These are phyloP conservation scores for Magnaporthiopsis rhizophila DNA, from an alignment of 2,329 filamentous ascomycete genomes.

Conservation along the genomic window DNA sequence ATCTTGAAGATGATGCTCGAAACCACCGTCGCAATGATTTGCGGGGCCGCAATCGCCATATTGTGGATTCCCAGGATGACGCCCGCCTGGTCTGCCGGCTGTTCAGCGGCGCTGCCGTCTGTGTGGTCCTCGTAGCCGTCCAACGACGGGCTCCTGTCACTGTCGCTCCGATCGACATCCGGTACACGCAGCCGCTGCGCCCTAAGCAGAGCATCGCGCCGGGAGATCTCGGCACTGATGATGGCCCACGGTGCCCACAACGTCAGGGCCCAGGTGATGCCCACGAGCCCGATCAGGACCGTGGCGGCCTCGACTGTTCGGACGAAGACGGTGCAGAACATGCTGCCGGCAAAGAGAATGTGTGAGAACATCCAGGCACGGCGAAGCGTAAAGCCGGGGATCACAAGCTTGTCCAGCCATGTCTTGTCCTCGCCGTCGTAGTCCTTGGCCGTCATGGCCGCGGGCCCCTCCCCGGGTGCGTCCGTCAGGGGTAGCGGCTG, in stretches of 20 bases:
- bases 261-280: slow-evolving; percentile 86
- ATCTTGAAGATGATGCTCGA: slow-evolving; percentile 78
- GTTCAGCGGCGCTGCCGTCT: slow-evolving; percentile 28
- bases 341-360: slow-evolving; percentile 72
- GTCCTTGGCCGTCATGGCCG: slow-evolving; percentile 16
- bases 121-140: slow-evolving; percentile 20
- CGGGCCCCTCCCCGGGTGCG: slow-evolving; percentile 24
- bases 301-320: slow-evolving; percentile 64
- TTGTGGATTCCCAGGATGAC: slow-evolving; percentile 94
- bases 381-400: slow-evolving; percentile 78
- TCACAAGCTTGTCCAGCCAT: slow-evolving; percentile 56
- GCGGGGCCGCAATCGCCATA: slow-evolving; percentile 83
- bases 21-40: slow-evolving; percentile 81
- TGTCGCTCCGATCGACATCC: slow-evolving; percentile 15
- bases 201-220: slow-evolving; percentile 57
- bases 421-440: slow-evolving; percentile 28
- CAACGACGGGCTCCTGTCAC: slow-evolving; percentile 12
- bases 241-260: slow-evolving; percentile 95
- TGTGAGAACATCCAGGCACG: slow-evolving; percentile 82
- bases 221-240: slow-evolving; percentile 85
- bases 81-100: slow-evolving; percentile 68
- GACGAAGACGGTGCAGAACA: slow-evolving; percentile 78
- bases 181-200: slow-evolving; percentile 19
- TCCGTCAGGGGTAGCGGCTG: slow-evolving; percentile 23
- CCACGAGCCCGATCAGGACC: slow-evolving; percentile 69